Evolutionary conservation across 2,329 filamentous ascomycete genomes (phyloP).

Genomic region (Pseudovirgaria hyperparasitica): DNA sequence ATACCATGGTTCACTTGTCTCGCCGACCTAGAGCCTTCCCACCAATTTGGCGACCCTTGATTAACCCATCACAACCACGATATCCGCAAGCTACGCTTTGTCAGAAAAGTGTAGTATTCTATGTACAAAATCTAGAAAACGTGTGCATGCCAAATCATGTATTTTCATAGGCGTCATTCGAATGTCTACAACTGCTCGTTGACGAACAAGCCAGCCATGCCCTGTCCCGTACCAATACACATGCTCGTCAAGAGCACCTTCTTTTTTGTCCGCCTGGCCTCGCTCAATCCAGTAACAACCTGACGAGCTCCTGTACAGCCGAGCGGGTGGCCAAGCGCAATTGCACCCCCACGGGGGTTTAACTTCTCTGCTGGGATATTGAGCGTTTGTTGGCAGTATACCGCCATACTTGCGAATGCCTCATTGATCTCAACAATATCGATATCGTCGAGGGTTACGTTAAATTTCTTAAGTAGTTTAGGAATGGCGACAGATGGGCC

Average conservation of each 20-base stretch:
- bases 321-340: conserved; percentile 73
- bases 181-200: conserved; percentile 46
- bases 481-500: conserved; percentile 58
- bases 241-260: conserved; percentile 87
- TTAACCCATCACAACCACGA: too few relatives aligned
- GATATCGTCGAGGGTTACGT: conserved; percentile 66
- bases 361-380: conserved; percentile 62
- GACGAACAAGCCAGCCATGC: conserved; percentile 54
- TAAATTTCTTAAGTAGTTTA: conserved; percentile 74
- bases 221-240: conserved; percentile 60
- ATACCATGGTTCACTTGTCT: too few relatives aligned
- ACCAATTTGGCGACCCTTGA: too few relatives aligned
- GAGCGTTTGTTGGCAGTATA: conserved; percentile 65
- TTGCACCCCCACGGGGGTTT: conserved; percentile 71
- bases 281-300: conserved; percentile 81
- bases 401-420: conserved; percentile 94
- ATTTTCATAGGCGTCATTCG: too few relatives aligned
- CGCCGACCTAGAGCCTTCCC: too few relatives aligned
- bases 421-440: conserved; percentile 94
- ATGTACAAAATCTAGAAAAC: too few relatives aligned
- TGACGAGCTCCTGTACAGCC: conserved; percentile 66
- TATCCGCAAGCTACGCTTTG: too few relatives aligned
- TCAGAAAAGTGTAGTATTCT: too few relatives aligned
- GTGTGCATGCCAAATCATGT: too few relatives aligned
- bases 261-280: conserved; percentile 72